Evolutionary conservation across 441 rosid genomes (phyloP).

Genomic region (Mallotus japonicus): DNA sequence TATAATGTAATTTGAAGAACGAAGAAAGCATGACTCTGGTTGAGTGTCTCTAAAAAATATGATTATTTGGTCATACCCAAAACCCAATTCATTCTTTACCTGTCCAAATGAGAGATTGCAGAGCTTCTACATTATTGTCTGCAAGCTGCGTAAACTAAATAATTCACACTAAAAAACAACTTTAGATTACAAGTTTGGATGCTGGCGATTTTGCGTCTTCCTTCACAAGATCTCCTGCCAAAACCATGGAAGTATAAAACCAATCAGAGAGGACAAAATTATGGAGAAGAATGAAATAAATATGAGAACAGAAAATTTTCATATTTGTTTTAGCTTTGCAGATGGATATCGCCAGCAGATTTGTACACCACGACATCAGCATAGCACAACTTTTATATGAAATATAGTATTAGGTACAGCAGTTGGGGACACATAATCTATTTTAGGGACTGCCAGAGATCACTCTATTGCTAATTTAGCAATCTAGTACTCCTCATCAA

Average conservation of each 20-base stretch:
- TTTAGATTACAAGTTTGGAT: conserved; percentile 30
- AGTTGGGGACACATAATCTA: too few species aligned
- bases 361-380: too few species aligned
- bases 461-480: too few species aligned
- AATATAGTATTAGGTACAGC: too few species aligned
- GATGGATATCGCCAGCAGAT: too few species aligned
- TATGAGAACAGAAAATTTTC: not conserved
- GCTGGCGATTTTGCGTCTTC: conserved; percentile 27
- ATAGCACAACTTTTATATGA: too few species aligned
- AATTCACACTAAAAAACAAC: not conserved
- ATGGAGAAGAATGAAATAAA: not conserved
- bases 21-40: not conserved
- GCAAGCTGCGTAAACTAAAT: not conserved
- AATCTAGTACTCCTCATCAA: not conserved
- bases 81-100: not conserved
- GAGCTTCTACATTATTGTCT: not conserved
- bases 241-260: not conserved
- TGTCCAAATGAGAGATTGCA: not conserved
- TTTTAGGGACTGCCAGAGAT: too few species aligned
- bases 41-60: not conserved
- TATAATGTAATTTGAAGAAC: not conserved
- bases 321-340: too few species aligned
- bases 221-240: conserved; percentile 24
- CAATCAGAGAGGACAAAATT: not conserved
- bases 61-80: not conserved